Base-by-base conservation (phyloP, 176 grass and related monocot species). In the Juncus effusus region DNA sequence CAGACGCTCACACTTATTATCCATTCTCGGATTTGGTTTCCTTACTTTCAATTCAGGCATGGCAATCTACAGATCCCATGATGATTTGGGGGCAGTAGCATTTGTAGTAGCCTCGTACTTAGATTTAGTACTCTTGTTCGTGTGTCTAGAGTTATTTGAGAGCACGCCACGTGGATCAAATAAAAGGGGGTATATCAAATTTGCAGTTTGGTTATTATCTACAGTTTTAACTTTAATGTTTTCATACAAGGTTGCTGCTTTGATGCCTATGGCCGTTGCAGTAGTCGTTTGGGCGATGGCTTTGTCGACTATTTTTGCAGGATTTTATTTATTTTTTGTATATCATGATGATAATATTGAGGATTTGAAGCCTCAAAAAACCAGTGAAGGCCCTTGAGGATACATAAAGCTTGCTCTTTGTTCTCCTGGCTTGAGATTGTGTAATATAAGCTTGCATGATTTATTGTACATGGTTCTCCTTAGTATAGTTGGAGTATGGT, bases 181-280 rank as follows among this genome's bases (percentile, higher is more conserved):
- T 10, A 40, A 16, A 2, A 42, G 52, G 56, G 67, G 56, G 6
- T 56, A n/a, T 19, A 7, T 58, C 0, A 71, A 71, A 28, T 15
- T 45, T 47, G 44, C 44, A 9, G 44, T 47, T 9, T 47, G 44
- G 44, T 47, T 9, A 0, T 47, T 47, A 9, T 44, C 36, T 40
- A 71, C 67, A 16, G 2, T 71, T 4, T 44, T 71, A 19, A 71
- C 67, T 71, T 10, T 71, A 2, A 71, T 71, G 67, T 71, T 71
- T 58, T 56, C 36, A 12, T 59, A 40, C 10, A 71, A 57, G 38
- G 67, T 71, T 55, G 67, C 8, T 16, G 54, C 67, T 5, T 11
- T 71, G 54, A 71, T 71, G 54, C 67, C 67, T 35, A 40, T 44
- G 42, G 7, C n/a, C 7, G 14, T 71, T 14, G 2, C 8, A 10